phyloP scores from a whole-genome alignment of 345 rosid species.

The Atalantia buxifolia region DNA sequence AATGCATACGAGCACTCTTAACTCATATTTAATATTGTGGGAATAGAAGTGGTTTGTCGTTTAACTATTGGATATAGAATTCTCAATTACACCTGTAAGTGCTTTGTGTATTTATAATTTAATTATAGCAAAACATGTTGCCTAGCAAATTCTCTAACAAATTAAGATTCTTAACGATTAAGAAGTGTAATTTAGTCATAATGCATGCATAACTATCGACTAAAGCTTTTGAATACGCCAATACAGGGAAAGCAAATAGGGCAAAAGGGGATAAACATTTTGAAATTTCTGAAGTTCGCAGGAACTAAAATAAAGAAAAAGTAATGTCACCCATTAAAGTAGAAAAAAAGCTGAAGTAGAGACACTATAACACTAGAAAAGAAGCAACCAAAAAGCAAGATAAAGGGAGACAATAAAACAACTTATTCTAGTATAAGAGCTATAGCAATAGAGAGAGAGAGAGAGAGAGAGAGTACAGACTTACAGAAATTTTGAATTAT shows the following conservation, averaged over 20 bases:
- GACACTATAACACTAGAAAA: slow-evolving; percentile 24
- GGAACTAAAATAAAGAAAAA: slow-evolving; percentile 22
- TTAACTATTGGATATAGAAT: too few relatives aligned
- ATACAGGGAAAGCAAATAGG: slow-evolving; percentile 15
- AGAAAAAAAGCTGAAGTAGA: slow-evolving; percentile 20
- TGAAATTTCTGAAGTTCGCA: slow-evolving; percentile 29
- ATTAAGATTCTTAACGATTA: slow-evolving; percentile 37
- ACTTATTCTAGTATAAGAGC: background rate
- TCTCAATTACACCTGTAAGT: background rate
- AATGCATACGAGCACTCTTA: too few relatives aligned
- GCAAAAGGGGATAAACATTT: slow-evolving; percentile 26
- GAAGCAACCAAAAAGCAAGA: slow-evolving; percentile 12
- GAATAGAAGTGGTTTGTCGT: background rate
- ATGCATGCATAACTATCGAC: background rate
- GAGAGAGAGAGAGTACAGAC: background rate
- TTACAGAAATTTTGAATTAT: slow-evolving; percentile 19
- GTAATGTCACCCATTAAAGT: slow-evolving; percentile 29
- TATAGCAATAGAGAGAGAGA: background rate
- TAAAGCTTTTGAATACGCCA: slow-evolving; percentile 12
- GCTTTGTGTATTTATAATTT: background rate
- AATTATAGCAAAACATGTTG: too few relatives aligned
- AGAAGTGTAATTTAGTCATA: slow-evolving; percentile 29
- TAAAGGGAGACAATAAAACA: background rate
- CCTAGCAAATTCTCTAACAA: background rate
- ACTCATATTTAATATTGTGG: background rate